Conservation (phyloP, 139 green algal genomes). For the Coelastrella sp. region DNA sequence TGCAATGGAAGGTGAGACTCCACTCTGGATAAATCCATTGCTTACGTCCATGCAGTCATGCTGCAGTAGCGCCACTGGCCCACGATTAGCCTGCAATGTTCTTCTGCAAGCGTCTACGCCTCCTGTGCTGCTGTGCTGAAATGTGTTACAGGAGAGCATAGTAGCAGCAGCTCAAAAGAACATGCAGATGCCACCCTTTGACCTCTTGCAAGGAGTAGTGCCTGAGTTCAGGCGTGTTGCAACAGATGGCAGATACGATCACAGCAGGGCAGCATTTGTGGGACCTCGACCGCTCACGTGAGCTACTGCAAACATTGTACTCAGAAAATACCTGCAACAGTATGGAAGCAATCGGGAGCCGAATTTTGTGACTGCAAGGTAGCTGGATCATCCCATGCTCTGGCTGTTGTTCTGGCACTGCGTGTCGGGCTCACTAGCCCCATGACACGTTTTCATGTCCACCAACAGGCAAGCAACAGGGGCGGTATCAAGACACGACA, state of each 20-base stretch:
- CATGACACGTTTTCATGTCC: too few relatives aligned
- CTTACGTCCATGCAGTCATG: too few relatives aligned
- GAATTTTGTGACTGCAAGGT: too few relatives aligned
- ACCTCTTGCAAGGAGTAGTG: conserved; percentile 28
- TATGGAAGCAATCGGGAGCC: not conserved
- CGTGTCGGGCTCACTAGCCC: too few relatives aligned
- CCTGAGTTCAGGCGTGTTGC: conserved; percentile 37
- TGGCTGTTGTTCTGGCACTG: not conserved
- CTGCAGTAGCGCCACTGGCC: not conserved
- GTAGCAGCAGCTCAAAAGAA: conserved; percentile 17
- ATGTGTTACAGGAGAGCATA: conserved; percentile 4
- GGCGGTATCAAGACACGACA: too few relatives aligned
- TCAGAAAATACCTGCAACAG: not conserved
- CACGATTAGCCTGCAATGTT: not conserved
- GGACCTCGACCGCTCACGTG: conserved; percentile 42
- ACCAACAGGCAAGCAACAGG: too few relatives aligned
- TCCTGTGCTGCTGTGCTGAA: too few relatives aligned
- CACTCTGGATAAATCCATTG: not conserved
- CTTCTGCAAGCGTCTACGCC: not conserved
- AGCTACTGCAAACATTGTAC: not conserved
- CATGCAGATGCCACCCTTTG: conserved; percentile 36
- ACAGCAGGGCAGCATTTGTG: conserved; percentile 40
- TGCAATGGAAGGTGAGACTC: conserved; percentile 45
- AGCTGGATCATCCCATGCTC: too few relatives aligned
- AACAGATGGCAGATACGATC: conserved; percentile 30